Base-by-base conservation (phyloP, 202 grass and related monocot species). In the Eragrostis tef region DNA sequence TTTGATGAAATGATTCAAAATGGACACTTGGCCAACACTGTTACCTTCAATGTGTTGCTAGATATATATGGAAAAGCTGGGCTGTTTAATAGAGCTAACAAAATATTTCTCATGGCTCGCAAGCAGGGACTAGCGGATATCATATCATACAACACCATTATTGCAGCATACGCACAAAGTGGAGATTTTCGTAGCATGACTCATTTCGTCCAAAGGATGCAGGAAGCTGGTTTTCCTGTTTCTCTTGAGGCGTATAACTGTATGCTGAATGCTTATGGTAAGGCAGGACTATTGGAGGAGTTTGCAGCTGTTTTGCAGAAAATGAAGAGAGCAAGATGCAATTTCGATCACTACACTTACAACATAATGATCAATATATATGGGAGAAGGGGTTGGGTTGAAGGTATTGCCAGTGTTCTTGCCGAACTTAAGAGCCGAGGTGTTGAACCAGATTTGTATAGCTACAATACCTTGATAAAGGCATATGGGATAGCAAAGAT, bases 311-410 rank as follows among this genome's bases (percentile, higher is more conserved):
- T 94, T 79, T 83, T 98, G 73, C 88, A 86, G 86, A 93, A 94
- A 82, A 98, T 98, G 95, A 93, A 91, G 81, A 77, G 88, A 75
- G 73, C 85, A 31, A 91, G 77, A 78, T 98, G 87, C 8, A 71
- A 87, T 22, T 90, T 90, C 4, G 92, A 98, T 80, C 95, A 95
- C 36, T 98, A 98, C 19, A 98, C 95, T 7, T 98, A 98, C 50
- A 98, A 98, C 59, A 94, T 93, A 65, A 98, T 98, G 90, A 89
- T 98, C 42, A 98, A 98, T 72, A 94, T 98, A 57, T 98, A 95
- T 59, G 92, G 92, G 16, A 93, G 83, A 81, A 94, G 81, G 49
- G 90, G 92, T 44, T 98, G 92, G 95, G 91, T 98, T 6, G 85
- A 98, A 83, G 87, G 83, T 59, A 77, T 94, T 42, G 83, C 95